phyloP scores from a whole-genome alignment of 352 stramenopile genomes.

The Pythium graminicola region DNA sequence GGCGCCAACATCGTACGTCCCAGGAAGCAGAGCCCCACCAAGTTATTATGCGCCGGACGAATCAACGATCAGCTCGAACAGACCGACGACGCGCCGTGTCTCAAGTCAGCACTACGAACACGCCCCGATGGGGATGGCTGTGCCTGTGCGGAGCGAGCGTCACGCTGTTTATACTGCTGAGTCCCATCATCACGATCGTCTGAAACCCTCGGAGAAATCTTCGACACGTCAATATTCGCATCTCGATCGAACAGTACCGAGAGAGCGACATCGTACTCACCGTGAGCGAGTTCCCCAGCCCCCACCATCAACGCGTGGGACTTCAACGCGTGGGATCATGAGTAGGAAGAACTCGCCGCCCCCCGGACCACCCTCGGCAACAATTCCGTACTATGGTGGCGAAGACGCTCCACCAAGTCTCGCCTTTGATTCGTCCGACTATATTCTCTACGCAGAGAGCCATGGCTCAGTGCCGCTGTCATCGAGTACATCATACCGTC shows the following conservation, averaged over 20 bases:
- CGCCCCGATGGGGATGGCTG: not conserved
- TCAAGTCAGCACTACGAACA: constrained; percentile 10
- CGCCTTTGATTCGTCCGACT: constrained; percentile 11
- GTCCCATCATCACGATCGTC: constrained; percentile 1
- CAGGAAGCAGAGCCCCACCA: not conserved
- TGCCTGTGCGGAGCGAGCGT: constrained; percentile 11
- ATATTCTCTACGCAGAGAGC: constrained; percentile 5
- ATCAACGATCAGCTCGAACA: not conserved
- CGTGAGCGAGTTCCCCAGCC: not conserved
- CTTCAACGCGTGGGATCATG: constrained; percentile 15
- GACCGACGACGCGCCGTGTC: constrained; percentile 1
- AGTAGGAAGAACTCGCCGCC: not conserved
- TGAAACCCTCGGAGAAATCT: not conserved
- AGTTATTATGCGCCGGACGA: constrained; percentile 22
- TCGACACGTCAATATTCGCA: not conserved
- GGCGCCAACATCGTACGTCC: constrained; percentile 8
- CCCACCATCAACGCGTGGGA: constrained; percentile 1
- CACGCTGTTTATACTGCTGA: constrained; percentile 4
- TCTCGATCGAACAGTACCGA: not conserved
- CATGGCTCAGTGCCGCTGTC: constrained; percentile 14
- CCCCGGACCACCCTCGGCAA: constrained; percentile 2
- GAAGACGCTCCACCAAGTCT: constrained; percentile 4
- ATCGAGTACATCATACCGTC: not conserved
- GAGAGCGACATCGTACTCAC: not conserved
- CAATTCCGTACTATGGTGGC: not conserved